Evolutionary conservation across 2,329 filamentous ascomycete species (phyloP), one percentile per base, ranked within the genome.

Genomic region (Rugonectria rugulosa): DNA sequence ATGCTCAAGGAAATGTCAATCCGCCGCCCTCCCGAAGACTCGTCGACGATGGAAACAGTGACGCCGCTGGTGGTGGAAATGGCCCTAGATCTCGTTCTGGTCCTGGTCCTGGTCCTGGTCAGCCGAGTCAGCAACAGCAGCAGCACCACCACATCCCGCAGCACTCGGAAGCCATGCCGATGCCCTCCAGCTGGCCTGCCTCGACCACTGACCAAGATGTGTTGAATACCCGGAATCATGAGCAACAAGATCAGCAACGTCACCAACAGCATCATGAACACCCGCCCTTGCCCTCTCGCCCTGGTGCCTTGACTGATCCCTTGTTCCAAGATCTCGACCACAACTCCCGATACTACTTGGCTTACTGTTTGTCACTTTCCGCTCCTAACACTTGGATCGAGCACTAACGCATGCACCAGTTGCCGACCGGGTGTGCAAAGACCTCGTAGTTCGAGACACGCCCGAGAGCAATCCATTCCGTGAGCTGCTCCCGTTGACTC

Each of bases 241-340:
- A n/a, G 36, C 15, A 36, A 15, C 37, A 57, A 5, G 26, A 38
- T 14, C 53, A 51, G 15, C 50, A 48, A 9, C 54, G 46, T 10
- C 54, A 54, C 24, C 41, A 24, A 7, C n/a, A 36, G 11, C 52
- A 53, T 7, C 45, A 49, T 5, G 37, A 29, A n/a, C 44, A 50
- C 26, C 60, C 62, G n/a, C 50, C 53, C 36, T 67, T 62, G 65
- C 62, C 62, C 12, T 26, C 19, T 32, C 56, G 53, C 36, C 62
- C 62, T 10, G 61, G 56, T 14, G 67, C 75, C 24, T 70, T 84
- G 43, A 75, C 79, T 23, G 84, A 87, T 65, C 84, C 84, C 11
- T 62, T 86, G 40, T 76, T 86, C 53, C 80, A 84, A 60, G 79
- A 83, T 60, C 75, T 86, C 37, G 76, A 78, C 59, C 69, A 60